Evolutionary conservation across 352 stramenopile species (phyloP).

Genomic region (Thalassiosira ordinaria): DNA sequence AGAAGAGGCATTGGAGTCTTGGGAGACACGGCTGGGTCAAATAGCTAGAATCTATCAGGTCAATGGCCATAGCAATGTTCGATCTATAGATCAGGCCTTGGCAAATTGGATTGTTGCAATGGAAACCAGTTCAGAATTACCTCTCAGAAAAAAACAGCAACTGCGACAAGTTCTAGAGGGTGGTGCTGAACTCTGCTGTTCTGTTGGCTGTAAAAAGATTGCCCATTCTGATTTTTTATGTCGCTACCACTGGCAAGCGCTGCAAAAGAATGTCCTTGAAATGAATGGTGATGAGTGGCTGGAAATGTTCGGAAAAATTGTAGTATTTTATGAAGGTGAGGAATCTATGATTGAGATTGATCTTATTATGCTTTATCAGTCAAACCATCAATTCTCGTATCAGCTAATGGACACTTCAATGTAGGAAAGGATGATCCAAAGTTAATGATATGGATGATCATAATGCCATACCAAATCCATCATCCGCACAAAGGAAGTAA

Average conservation of each 20-base stretch:
- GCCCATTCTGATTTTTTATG: neutral
- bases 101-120: neutral
- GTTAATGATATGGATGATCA: constrained; percentile 5
- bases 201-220: neutral
- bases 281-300: neutral
- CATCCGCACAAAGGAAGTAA: neutral
- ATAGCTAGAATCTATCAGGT: neutral
- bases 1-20: neutral
- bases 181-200: neutral
- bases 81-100: neutral
- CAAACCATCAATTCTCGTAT: neutral
- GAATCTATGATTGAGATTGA: neutral
- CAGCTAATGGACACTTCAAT: constrained; percentile 9
- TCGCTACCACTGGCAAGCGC: neutral
- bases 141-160: neutral
- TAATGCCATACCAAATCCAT: neutral
- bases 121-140: neutral
- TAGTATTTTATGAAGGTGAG: neutral
- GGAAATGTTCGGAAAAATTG: neutral
- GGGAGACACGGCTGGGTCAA: neutral
- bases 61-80: neutral
- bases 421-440: neutral
- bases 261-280: neutral
- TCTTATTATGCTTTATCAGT: neutral
- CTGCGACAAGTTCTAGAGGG: neutral